Conservation (phyloP, 768 basidiomycete genomes). For the Zangia roseola region DNA sequence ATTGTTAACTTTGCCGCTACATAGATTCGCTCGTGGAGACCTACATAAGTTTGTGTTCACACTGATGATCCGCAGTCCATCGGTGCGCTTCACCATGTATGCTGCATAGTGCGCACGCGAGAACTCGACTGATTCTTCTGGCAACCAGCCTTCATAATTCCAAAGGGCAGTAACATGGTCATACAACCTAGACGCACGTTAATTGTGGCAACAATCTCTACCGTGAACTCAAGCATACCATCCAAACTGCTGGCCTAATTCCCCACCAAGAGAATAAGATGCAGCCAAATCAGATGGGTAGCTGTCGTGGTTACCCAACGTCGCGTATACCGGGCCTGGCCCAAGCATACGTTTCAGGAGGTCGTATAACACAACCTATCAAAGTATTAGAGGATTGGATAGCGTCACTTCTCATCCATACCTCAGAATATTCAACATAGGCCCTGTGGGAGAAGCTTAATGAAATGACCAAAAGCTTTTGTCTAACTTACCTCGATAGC, state of each 20-base stretch:
- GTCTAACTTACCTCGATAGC: conserved; percentile 49
- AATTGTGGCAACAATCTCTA: neutral
- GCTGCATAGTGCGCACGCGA: conserved; percentile 71
- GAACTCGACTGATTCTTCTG: conserved; percentile 48
- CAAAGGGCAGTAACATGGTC: conserved; percentile 71
- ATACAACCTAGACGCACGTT: conserved; percentile 56
- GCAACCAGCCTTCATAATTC: conserved; percentile 70
- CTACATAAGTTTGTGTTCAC: conserved; percentile 76
- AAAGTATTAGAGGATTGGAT: conserved; percentile 6
- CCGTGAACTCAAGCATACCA: conserved; percentile 43
- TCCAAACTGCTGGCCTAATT: conserved; percentile 58
- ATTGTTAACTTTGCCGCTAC: neutral
- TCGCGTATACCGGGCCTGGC: conserved; percentile 70
- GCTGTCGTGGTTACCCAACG: conserved; percentile 76
- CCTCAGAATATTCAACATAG: conserved; percentile 64
- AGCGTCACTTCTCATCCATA: conserved; percentile 20
- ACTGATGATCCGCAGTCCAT: conserved; percentile 70
- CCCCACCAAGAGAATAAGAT: conserved; percentile 53
- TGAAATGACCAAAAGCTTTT: neutral
- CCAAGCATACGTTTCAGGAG: conserved; percentile 62
- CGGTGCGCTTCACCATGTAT: conserved; percentile 64
- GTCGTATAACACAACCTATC: conserved; percentile 61
- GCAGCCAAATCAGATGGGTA: conserved; percentile 61
- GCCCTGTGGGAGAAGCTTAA: conserved; percentile 36
- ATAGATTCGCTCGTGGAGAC: conserved; percentile 24